Conservation (phyloP, 139 green algal genomes). For the Chlamydomonas sphaeroides region DNA sequence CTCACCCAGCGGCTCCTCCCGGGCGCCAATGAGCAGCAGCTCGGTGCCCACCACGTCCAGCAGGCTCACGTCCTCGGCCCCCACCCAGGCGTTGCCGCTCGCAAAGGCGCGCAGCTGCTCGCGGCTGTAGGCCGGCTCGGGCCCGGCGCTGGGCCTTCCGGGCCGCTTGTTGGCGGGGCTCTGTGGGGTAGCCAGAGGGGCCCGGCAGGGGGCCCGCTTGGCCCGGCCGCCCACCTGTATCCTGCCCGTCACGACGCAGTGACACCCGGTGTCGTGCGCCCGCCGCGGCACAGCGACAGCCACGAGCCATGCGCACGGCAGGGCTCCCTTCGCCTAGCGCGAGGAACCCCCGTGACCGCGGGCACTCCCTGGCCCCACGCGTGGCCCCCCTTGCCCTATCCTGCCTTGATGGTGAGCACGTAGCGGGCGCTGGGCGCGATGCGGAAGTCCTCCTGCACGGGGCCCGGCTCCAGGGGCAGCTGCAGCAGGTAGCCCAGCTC, state of each 20-base stretch:
- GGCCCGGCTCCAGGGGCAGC: background rate
- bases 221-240: too few relatives aligned
- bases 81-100: slow-evolving; percentile 12
- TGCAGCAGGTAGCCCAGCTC: slow-evolving; percentile 55
- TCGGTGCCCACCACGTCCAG: slow-evolving; percentile 38
- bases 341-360: too few relatives aligned
- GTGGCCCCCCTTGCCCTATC: too few relatives aligned
- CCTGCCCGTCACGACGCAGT: too few relatives aligned
- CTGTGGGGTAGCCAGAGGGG: too few relatives aligned
- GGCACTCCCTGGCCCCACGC: too few relatives aligned
- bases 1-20: slow-evolving; percentile 29
- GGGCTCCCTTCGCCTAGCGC: too few relatives aligned
- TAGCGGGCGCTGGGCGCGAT: slow-evolving; percentile 17
- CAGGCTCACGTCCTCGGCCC: slow-evolving; percentile 14
- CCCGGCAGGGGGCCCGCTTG: too few relatives aligned
- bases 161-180: slow-evolving; percentile 10
- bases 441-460: slow-evolving; percentile 37
- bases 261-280: too few relatives aligned
- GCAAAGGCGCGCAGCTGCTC: background rate
- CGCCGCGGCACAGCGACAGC: too few relatives aligned
- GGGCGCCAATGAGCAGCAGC: slow-evolving; percentile 39
- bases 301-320: too few relatives aligned
- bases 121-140: slow-evolving; percentile 17
- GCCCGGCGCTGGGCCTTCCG: background rate
- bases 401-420: slow-evolving; percentile 26